Evolutionary conservation across 1,284 basidiomycete species (phyloP), one percentile per base, ranked within the genome.

Genomic region (Wallemia mellicola): DNA sequence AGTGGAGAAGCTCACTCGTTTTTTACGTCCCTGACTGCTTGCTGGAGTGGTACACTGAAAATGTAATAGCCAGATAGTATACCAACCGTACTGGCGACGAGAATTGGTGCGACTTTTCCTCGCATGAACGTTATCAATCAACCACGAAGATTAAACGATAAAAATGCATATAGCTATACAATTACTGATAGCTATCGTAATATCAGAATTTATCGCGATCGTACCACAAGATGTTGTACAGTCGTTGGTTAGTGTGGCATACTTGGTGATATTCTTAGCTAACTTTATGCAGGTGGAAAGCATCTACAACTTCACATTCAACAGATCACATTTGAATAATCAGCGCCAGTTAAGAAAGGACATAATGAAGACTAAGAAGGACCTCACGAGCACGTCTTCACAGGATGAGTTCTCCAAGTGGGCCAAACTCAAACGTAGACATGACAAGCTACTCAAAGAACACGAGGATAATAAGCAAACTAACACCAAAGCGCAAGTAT

Each of bases 331-430:
- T 3, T n/a, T 57, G 24, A 65, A 74, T 30, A 73, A 75, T 63
- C 82, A 86, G 67, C 74, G 75, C 27, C 69, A 74, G 59, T 78
- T 94, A 63, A 86, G 87, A 69, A 73, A 76, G 24, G 81, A 84
- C 62, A 78, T 94, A 25, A 73, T 92, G 48, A 69, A 73, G 28
- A 81, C 79, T 59, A 91, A 92, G 72, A 78, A 83, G 33, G 85
- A 95, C 68, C 77, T 98, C 9, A 71, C 82, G 61, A 79, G 81
- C 66, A 98, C 91, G 27, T 88, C 84, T 65, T 85, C 87, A 15
- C 92, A 98, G 69, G 92, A 96, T 68, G 84, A 98, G 68, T 98
- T 99, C 69, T 86, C 91, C 19, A 96, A 89, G 72, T 98, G 94
- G 94, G 92, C 92, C 55, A 92, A 89, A 73, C 72, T 98, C 65